phyloP scores from a whole-genome alignment of 164 flowering plant genomes.

The Brasenia schreberi region DNA sequence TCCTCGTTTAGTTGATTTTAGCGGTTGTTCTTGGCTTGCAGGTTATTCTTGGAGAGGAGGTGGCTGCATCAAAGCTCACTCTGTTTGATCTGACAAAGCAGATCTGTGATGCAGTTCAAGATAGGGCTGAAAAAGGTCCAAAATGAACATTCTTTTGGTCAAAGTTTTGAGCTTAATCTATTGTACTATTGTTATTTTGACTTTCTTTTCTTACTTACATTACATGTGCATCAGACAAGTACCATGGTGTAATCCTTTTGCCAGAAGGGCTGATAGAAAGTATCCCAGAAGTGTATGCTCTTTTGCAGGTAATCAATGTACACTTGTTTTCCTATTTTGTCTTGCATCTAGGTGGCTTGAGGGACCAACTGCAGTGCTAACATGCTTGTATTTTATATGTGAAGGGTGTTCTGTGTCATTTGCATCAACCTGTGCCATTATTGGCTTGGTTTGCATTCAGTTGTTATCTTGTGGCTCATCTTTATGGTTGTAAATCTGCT shows the following conservation, averaged over 20 bases:
- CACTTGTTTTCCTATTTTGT: neutral
- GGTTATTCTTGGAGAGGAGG: conserved; percentile 99
- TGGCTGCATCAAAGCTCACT: conserved; percentile 91
- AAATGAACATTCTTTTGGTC: neutral
- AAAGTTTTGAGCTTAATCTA: neutral
- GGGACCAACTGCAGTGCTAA: neutral
- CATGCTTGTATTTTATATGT: neutral
- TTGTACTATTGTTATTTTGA: neutral
- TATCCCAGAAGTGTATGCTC: conserved; percentile 95
- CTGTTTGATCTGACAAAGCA: conserved; percentile 89
- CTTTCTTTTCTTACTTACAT: neutral
- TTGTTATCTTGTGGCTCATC: neutral
- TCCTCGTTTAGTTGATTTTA: neutral
- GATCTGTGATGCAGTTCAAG: conserved; percentile 94
- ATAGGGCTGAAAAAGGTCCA: conserved; percentile 77
- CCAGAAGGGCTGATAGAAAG: conserved; percentile 98
- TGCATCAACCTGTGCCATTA: neutral
- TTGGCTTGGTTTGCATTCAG: neutral
- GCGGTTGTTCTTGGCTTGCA: conserved; percentile 8
- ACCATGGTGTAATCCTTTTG: conserved; percentile 88
- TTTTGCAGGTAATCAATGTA: conserved; percentile 56
- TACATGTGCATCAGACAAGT: conserved; percentile 50
- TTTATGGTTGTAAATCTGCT: neutral
- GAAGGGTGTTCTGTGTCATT: neutral
- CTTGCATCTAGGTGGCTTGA: neutral